Evolutionary conservation across 2,329 filamentous ascomycete species (phyloP), one percentile per base, ranked within the genome.

Genomic region (Fusarium camptoceras): DNA sequence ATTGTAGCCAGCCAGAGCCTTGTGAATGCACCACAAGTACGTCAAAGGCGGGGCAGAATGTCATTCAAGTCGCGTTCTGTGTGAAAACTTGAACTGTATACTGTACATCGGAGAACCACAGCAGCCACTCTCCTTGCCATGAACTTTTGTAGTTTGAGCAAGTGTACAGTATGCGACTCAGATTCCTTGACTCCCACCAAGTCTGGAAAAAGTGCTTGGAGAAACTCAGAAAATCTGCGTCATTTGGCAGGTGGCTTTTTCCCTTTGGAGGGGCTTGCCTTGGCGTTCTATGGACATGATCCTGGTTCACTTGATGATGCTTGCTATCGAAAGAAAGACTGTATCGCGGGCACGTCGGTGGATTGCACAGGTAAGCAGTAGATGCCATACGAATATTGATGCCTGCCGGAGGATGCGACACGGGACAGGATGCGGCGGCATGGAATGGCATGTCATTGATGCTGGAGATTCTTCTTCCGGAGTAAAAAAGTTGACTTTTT

Each of bases 1-100:
- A 47, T 44, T 65, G 62, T 64, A 73, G 64, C 68, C 71, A 75
- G 68, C 68, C 70, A 73, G 48, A 60, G 48, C 47, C 47, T 54
- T 28, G 37, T 22, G 41, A 54, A 43, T 39, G 34, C 53, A 68
- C 49, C 63, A 59, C 55, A 64, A 54, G 54, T 59, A 47, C 27
- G 48, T 68, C 50, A 59, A 54, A 54, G 50, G 66, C 61, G 66
- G 60, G 49, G 55, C 60, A 43, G 22, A 27, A 41, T 64, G 66
- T 44, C 42, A 44, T 57, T 54, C 39, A 55, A 34, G 25, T 47
- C 18, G 49, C 47, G 50, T 70, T 46, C 37, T 41, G 30, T 47
- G 51, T 42, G 25, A 54, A 51, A 48, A 25, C 20, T 27, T 34
- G 42, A 42, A 53, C 43, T 39, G 44, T 30, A 53, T 56, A 55